A percentile compares a stretch with the other conserved stretches of the same genome.
Conservation (phyloP, 1,284 basidiomycete species). For the Stygiomarasmius scandens region DNA sequence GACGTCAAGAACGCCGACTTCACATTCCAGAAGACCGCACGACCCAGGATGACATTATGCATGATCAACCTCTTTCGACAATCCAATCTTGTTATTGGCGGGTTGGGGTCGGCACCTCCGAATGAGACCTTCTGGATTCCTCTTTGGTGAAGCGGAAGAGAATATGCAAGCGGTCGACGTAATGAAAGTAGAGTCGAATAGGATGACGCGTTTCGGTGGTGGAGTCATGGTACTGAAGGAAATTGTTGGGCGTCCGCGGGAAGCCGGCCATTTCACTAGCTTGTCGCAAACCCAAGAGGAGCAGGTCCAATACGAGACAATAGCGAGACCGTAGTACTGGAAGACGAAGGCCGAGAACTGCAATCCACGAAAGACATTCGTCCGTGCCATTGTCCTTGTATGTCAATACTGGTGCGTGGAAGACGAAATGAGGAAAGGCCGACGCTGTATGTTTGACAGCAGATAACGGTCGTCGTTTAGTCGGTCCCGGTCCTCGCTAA, state of each 20-base stretch:
- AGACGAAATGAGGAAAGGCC: too few species aligned
- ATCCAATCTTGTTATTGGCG: conserved; percentile 99
- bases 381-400: conserved; percentile 96
- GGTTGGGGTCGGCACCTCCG: conserved; percentile 98
- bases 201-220: conserved; percentile 93
- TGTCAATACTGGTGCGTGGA: conserved; percentile 73
- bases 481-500: too few species aligned
- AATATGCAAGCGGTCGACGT: conserved; percentile 91
- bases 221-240: conserved; percentile 93
- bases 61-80: conserved; percentile 99
- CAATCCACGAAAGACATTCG: conserved; percentile 88
- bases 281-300: conserved; percentile 91
- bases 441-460: too few species aligned
- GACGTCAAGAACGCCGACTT: conserved; percentile 96
- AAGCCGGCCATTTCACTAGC: conserved; percentile 98
- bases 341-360: conserved; percentile 98
- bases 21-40: conserved; percentile 99
- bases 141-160: conserved; percentile 98
- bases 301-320: conserved; percentile 86
- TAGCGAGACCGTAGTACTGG: conserved; percentile 95
- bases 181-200: conserved; percentile 93
- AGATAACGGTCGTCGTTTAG: too few species aligned
- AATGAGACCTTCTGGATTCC: conserved; percentile 95
- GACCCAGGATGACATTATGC: conserved; percentile 97
- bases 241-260: conserved; percentile 93